Evolutionary conservation across 2,329 filamentous ascomycete species (phyloP), one percentile per base, ranked within the genome.

Genomic region (Didymellaceae sp.): DNA sequence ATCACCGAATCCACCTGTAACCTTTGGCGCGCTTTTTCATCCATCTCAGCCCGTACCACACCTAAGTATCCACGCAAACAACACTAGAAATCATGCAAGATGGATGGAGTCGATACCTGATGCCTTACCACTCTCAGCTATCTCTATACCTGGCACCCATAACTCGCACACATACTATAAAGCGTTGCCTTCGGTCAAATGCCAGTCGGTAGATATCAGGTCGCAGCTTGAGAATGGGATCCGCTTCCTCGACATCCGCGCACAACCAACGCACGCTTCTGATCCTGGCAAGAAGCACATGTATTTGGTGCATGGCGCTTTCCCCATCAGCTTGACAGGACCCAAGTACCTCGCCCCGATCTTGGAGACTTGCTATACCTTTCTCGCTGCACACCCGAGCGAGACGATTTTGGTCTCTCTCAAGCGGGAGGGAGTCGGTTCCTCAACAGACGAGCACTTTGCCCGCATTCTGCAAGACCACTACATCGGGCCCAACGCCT

Each of bases 111-210:
- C 86, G 54, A 80, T 97, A 32, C 79, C 82, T 53, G 84, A 92
- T 65, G 81, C 85, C 16, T 87, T 85, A 42, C 86, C 90, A 1
- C 79, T 97, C 4, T 89, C 90, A 1, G 82, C 87, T 2, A 84
- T 99, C 40, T 94, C 89, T 40, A 94, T 97, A 56, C 94, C 94
- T 0, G 94, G 94, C 57, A 97, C 94, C 0, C 94, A 99, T 79
- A 97, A 99, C 76, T 90, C 89, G 14, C 90, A 94, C 6, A 95
- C 92, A 8, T 88, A 84, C 75, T 82, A 95, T 78, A 82, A 84
- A 39, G 92, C 94, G 10, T 82, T 97, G 5, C 94, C 94, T 1
- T 96, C 91, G 1, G 94, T 97, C 28, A 88, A 94, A 30, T 97
- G 94, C 74, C 94, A 99, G 76, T 87, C 89, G 25, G 90, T 92